A percentile compares a stretch with the other conserved stretches of the same genome.
These are phyloP conservation scores for Gossypium lobatum DNA, from an alignment of 441 rosid genomes.

Conservation along the genomic window DNA sequence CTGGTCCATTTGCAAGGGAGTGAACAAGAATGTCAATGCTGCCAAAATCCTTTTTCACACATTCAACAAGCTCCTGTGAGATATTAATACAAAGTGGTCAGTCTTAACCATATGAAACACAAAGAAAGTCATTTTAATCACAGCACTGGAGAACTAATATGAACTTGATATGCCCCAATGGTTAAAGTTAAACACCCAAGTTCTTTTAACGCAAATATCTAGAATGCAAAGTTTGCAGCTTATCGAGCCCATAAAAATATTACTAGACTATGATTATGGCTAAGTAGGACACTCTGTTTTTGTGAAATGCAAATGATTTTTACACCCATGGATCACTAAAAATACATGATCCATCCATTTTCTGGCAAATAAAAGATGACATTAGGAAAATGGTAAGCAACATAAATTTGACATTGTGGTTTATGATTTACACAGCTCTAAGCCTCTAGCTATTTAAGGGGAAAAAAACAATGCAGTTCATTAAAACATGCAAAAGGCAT, in stretches of 20 bases:
- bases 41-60: constrained; percentile 62
- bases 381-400: not conserved
- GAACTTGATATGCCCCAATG: not conserved
- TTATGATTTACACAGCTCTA: not conserved
- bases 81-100: constrained; percentile 3
- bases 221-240: not conserved
- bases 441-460: not conserved
- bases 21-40: constrained; percentile 64
- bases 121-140: not conserved
- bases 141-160: not conserved
- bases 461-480: not conserved
- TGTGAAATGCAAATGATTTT: not conserved
- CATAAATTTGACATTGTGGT: not conserved
- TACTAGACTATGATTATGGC: not conserved
- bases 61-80: constrained; percentile 51
- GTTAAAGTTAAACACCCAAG: not conserved
- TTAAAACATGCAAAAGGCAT: not conserved
- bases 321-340: not conserved
- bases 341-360: constrained; percentile 1
- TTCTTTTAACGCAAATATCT: not conserved
- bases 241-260: not conserved
- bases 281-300: not conserved
- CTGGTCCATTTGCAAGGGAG: constrained; percentile 75
- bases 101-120: not conserved
- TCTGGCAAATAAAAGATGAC: not conserved